Evolutionary conservation across 148 eudicot species (phyloP).

Genomic region (Silene conica): DNA sequence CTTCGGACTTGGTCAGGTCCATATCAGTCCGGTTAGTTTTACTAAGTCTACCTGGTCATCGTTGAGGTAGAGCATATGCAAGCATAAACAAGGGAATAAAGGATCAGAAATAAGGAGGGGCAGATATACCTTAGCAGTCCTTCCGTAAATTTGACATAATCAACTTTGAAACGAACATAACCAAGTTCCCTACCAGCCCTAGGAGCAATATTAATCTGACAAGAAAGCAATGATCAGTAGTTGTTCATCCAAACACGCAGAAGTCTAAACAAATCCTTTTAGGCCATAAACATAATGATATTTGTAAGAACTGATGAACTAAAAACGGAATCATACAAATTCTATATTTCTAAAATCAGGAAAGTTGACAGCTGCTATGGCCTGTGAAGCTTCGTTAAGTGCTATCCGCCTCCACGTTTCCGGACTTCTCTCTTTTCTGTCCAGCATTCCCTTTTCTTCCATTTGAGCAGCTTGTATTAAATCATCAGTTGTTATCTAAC

Average conservation of each 20-base stretch:
- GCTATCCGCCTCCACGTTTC: slow-evolving; percentile 89
- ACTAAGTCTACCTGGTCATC: background rate
- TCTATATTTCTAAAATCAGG: slow-evolving; percentile 78
- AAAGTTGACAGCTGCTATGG: slow-evolving; percentile 76
- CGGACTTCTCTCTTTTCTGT: slow-evolving; percentile 61
- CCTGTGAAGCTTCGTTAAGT: slow-evolving; percentile 86
- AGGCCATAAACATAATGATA: background rate
- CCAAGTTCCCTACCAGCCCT: slow-evolving; percentile 90
- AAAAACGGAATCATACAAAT: slow-evolving; percentile 46
- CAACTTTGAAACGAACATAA: slow-evolving; percentile 69
- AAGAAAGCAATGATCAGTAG: slow-evolving; percentile 20
- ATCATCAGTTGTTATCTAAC: slow-evolving; percentile 85
- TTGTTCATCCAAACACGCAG: background rate
- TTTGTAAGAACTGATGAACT: background rate
- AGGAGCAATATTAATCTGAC: slow-evolving; percentile 79
- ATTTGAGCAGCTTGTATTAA: slow-evolving; percentile 89
- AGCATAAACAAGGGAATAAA: background rate
- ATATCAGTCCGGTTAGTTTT: background rate
- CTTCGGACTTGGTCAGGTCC: background rate
- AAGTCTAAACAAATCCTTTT: background rate
- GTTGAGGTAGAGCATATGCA: background rate
- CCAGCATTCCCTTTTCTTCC: slow-evolving; percentile 85
- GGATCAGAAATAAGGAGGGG: background rate
- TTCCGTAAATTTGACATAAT: slow-evolving; percentile 52
- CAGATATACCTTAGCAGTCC: slow-evolving; percentile 64